Evolutionary conservation across 345 rosid genomes (phyloP).

Genomic region (Orychophragmus violaceus): DNA sequence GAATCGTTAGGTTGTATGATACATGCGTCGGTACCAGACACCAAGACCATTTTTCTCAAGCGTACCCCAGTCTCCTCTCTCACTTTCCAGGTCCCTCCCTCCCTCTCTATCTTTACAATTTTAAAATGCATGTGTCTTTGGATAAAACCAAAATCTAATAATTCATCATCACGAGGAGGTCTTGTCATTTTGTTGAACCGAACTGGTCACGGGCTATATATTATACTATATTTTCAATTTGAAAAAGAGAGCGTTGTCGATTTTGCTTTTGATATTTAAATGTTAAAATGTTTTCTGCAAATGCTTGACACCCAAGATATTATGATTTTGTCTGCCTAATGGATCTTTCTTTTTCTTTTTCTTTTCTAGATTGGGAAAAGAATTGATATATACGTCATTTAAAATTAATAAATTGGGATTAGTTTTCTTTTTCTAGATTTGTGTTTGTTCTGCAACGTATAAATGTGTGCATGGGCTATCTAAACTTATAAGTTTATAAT

Average conservation of each 20-base stretch:
- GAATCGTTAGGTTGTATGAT: constrained; percentile 74
- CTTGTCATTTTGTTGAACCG: constrained; percentile 10
- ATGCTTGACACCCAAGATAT: constrained; percentile 26
- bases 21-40: constrained; percentile 57
- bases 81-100: constrained; percentile 46
- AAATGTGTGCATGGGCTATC: not conserved
- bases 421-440: not conserved
- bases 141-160: constrained; percentile 18
- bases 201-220: constrained; percentile 21
- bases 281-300: not conserved
- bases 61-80: constrained; percentile 46
- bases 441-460: not conserved
- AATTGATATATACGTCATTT: not conserved
- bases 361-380: not conserved
- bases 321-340: constrained; percentile 17
- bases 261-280: not conserved
- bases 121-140: not conserved
- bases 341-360: not conserved
- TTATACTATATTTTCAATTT: not conserved
- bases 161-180: constrained; percentile 21
- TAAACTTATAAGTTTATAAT: too few relatives aligned
- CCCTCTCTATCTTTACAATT: not conserved
- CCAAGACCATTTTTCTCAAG: constrained; percentile 35
- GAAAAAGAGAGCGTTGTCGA: not conserved
- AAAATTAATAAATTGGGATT: too few relatives aligned